phyloP scores from a whole-genome alignment of 345 rosid genomes.

The Leavenworthia alabamica region DNA sequence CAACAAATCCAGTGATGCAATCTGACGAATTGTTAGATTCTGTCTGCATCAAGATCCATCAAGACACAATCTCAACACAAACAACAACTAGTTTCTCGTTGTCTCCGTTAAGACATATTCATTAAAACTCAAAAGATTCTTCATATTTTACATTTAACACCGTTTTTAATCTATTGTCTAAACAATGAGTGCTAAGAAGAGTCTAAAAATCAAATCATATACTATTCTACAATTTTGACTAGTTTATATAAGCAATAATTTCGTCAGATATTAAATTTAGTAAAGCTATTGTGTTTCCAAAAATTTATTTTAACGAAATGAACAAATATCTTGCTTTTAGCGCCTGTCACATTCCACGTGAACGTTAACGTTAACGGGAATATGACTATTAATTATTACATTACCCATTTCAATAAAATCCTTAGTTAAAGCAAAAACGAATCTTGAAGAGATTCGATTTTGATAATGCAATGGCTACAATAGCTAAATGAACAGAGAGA shows the following conservation, averaged over 20 bases:
- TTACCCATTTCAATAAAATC: conserved; percentile 9
- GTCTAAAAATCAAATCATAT: not conserved
- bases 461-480: conserved; percentile 2
- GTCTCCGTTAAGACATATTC: conserved; percentile 14
- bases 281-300: not conserved
- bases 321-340: conserved; percentile 29
- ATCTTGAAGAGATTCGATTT: conserved; percentile 6
- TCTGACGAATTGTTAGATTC: conserved; percentile 30
- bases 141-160: not conserved
- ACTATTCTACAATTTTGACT: not conserved
- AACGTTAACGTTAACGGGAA: no score
- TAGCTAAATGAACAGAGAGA: no score
- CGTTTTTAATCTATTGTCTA: no score
- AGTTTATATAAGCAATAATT: not conserved
- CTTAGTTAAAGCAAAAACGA: conserved; percentile 8
- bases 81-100: conserved; percentile 18
- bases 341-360: conserved; percentile 21
- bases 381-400: conserved; percentile 33
- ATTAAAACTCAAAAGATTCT: conserved; percentile 22
- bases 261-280: not conserved
- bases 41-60: conserved; percentile 32
- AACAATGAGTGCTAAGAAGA: not conserved
- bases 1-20: conserved; percentile 35
- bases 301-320: not conserved
- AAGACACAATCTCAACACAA: conserved; percentile 26